A percentile compares a stretch with the other conserved stretches of the same genome.
Evolutionary conservation across 768 basidiomycete genomes (phyloP).

Genomic region (Lentinus tigrinus): DNA sequence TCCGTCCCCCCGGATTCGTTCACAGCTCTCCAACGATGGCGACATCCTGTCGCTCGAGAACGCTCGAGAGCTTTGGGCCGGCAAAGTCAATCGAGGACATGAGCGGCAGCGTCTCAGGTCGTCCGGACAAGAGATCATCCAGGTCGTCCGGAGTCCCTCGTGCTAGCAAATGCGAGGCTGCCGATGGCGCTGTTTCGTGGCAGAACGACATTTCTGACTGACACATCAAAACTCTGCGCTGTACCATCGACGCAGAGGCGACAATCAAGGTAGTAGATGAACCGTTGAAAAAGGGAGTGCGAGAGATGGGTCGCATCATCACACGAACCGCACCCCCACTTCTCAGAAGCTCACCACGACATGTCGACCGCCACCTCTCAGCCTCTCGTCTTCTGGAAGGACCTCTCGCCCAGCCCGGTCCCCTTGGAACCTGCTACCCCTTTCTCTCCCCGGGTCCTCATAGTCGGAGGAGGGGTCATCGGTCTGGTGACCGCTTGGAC

Average conservation of each 20-base stretch:
- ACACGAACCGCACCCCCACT: no score
- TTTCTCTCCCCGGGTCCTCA: constrained; percentile 10
- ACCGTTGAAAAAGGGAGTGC: no score
- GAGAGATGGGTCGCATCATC: no score
- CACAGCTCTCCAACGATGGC: no score
- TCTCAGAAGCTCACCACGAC: background rate
- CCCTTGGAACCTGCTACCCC: background rate
- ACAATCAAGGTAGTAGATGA: no score
- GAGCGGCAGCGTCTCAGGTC: background rate
- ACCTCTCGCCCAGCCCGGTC: background rate
- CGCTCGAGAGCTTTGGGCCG: background rate
- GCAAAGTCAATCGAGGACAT: background rate
- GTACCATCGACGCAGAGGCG: no score
- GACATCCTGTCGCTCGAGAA: background rate
- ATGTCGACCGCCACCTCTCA: background rate
- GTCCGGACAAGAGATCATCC: background rate
- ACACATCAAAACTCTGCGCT: no score
- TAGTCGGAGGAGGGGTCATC: constrained; percentile 25
- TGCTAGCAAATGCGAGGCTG: no score
- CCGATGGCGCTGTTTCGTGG: no score
- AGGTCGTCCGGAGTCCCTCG: no score
- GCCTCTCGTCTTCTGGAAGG: background rate
- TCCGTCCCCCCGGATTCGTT: no score
- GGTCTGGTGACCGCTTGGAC: constrained; percentile 30
- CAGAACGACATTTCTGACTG: no score